phyloP scores from a whole-genome alignment of 2,329 filamentous ascomycete species.

The Fusarium pininemorale region DNA sequence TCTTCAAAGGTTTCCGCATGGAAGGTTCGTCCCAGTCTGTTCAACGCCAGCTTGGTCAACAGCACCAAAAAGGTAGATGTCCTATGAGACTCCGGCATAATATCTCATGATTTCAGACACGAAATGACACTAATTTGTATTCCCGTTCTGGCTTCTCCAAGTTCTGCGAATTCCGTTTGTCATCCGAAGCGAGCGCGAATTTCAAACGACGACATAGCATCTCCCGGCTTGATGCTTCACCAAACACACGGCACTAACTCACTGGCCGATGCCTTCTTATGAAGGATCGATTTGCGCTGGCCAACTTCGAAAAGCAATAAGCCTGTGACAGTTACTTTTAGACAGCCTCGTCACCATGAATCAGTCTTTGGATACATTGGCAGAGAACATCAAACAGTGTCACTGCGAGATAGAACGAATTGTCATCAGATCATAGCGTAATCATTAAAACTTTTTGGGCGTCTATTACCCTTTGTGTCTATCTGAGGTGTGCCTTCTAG shows the following conservation, averaged over 20 bases:
- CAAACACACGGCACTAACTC: background rate
- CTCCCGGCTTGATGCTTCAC: too few species aligned
- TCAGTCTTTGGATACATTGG: too few species aligned
- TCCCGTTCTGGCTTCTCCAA: background rate
- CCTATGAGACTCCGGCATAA: too few species aligned
- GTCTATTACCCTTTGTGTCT: constrained; percentile 11
- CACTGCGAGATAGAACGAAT: background rate
- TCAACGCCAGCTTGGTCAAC: background rate
- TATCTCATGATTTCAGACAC: background rate
- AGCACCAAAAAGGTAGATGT: background rate
- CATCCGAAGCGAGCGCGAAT: background rate
- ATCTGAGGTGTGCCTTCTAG: constrained; percentile 13
- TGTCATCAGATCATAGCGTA: constrained; percentile 24
- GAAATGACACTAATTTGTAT: background rate
- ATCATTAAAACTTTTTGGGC: constrained; percentile 31
- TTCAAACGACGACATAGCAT: background rate
- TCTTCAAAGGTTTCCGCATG: background rate
- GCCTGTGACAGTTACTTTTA: background rate
- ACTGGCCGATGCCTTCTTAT: background rate
- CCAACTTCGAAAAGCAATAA: background rate
- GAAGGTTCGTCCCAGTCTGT: background rate
- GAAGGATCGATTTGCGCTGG: background rate
- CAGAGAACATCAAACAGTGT: too few species aligned
- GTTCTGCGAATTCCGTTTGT: too few species aligned
- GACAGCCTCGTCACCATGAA: background rate